Evolutionary conservation across 108 stramenopile genomes (phyloP).

Genomic region (Cyclotella atomus): DNA sequence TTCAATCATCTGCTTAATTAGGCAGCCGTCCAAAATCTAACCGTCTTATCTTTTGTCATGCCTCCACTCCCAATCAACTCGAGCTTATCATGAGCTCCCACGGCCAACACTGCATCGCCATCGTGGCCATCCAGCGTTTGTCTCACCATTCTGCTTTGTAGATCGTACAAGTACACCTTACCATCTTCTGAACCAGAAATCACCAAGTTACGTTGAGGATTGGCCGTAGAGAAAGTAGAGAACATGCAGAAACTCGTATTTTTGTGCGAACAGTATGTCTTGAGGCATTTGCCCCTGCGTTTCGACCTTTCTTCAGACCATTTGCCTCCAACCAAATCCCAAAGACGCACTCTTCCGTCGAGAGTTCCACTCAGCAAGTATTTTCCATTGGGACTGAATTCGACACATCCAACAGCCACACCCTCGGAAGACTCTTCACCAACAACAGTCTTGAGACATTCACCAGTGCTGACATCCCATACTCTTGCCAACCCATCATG

Average conservation of each 20-base stretch:
- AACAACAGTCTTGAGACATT: conserved; percentile 95
- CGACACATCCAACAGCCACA: conserved; percentile 82
- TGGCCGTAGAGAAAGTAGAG: conserved; percentile 66
- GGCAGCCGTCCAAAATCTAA: conserved; percentile 78
- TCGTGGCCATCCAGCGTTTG: conserved; percentile 81
- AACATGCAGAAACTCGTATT: conserved; percentile 83
- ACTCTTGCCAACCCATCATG: conserved; percentile 94
- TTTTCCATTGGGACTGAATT: conserved; percentile 92
- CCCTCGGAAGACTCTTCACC: conserved; percentile 61
- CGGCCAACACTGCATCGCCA: conserved; percentile 76
- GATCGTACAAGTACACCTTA: conserved; percentile 84
- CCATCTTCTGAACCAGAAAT: conserved; percentile 93
- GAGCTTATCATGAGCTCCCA: conserved; percentile 74
- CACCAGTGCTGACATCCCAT: conserved; percentile 95
- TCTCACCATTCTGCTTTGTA: conserved; percentile 73
- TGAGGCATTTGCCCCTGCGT: conserved; percentile 39
- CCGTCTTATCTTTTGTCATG: conserved; percentile 80
- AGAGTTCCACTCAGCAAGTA: conserved; percentile 83
- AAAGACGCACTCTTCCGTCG: conserved; percentile 82
- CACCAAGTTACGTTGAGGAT: conserved; percentile 72
- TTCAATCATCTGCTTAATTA: neutral
- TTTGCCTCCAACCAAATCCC: conserved; percentile 59
- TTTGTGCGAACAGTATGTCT: conserved; percentile 55
- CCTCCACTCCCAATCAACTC: conserved; percentile 85
- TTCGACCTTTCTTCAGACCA: conserved; percentile 13